phyloP scores from a whole-genome alignment of 345 rosid genomes.

The Acer negundo region DNA sequence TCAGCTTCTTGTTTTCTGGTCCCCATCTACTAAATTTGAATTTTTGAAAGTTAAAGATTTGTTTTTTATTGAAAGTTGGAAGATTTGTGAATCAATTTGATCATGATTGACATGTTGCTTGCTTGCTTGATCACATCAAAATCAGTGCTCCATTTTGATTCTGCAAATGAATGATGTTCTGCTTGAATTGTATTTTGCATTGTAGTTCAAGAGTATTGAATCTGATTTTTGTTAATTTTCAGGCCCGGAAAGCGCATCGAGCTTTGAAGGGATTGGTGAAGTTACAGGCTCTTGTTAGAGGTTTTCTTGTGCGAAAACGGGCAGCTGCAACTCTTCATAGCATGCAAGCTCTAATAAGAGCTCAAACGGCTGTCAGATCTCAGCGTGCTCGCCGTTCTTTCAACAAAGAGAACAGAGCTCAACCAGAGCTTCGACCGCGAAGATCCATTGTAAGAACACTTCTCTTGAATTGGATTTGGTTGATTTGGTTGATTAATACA shows the following conservation, averaged over 20 bases:
- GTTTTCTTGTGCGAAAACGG: constrained; percentile 72
- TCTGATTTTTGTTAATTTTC: background rate
- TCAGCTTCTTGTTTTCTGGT: constrained; percentile 9
- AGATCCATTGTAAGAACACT: constrained; percentile 45
- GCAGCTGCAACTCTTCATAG: constrained; percentile 61
- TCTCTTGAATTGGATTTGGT: background rate
- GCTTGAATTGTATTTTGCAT: background rate
- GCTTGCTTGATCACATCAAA: too few relatives aligned
- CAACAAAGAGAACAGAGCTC: constrained; percentile 44
- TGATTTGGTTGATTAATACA: too few relatives aligned
- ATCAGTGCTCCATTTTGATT: too few relatives aligned
- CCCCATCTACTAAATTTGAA: constrained; percentile 11
- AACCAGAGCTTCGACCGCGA: constrained; percentile 32
- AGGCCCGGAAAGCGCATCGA: constrained; percentile 83
- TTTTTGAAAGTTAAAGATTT: constrained; percentile 13
- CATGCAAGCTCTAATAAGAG: constrained; percentile 73
- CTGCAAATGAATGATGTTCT: background rate
- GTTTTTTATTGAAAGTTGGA: background rate
- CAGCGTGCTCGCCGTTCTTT: constrained; percentile 44
- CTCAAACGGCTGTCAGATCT: constrained; percentile 51
- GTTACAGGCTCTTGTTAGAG: constrained; percentile 83
- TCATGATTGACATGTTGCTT: too few relatives aligned
- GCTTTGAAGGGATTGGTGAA: constrained; percentile 79
- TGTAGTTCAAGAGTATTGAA: background rate
- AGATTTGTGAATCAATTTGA: too few relatives aligned